Evolutionary conservation across 192 early-diverging fungal species (phyloP).

Genomic region (Coemansia reversa): DNA sequence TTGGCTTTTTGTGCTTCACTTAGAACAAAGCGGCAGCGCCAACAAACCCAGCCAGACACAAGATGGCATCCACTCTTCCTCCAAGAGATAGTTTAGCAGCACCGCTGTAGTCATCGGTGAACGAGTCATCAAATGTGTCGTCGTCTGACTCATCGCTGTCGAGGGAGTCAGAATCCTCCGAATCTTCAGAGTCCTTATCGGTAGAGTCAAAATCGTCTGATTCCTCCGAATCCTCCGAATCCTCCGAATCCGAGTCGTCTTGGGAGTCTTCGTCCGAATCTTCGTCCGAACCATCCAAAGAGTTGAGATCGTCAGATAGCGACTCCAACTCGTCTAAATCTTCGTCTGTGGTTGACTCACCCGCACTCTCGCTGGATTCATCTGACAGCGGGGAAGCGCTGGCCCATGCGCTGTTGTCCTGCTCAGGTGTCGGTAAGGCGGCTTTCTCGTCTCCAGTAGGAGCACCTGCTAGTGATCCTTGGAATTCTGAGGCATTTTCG

Average conservation of each 20-base stretch:
- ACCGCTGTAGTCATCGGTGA: constrained; percentile 19
- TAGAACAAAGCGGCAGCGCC: constrained; percentile 43
- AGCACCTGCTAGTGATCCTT: too few relatives aligned
- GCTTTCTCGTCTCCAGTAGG: too few relatives aligned
- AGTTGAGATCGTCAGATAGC: neutral
- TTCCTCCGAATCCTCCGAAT: too few relatives aligned
- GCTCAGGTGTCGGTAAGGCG: too few relatives aligned
- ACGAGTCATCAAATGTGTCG: constrained; percentile 3
- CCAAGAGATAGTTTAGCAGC: neutral
- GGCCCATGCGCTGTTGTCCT: too few relatives aligned
- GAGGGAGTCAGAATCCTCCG: constrained; percentile 7
- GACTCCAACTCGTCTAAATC: constrained; percentile 3
- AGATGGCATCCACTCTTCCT: constrained; percentile 2
- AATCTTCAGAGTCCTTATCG: neutral
- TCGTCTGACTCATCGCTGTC: constrained; percentile 15
- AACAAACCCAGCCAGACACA: constrained; percentile 30
- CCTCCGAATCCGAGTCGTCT: too few relatives aligned
- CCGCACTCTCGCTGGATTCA: neutral
- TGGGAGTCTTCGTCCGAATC: neutral
- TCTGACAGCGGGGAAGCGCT: neutral
- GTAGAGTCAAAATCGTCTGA: too few relatives aligned
- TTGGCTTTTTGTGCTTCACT: neutral
- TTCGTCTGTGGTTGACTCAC: neutral
- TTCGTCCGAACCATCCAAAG: constrained; percentile 2
- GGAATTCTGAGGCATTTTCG: too few relatives aligned